Evolutionary conservation across 192 early-diverging fungal genomes (phyloP), one percentile per base, ranked within the genome.

Genomic region (Glomus cerebriforme): DNA sequence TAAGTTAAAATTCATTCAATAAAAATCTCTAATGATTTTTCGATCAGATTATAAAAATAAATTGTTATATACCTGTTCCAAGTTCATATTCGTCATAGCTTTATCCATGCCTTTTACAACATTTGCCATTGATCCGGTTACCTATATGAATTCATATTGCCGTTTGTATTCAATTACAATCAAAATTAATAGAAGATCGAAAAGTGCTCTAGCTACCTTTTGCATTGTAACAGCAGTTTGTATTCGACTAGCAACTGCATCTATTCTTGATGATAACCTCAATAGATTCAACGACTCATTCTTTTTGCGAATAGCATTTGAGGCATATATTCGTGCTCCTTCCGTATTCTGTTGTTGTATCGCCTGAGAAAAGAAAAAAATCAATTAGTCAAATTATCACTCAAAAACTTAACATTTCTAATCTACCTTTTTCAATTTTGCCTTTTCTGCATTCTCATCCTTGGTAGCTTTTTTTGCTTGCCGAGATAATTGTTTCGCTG

Each of bases 261-360:
- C 97, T 67, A 99, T 93, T 60, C 97, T 91, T 68, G 95, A 96
- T 29, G 93, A 86, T 70, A 99, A 88, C 68, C 93, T 87, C 37
- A 97, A 84, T 58, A 98, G 82, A 83, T 99, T 97, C 43, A 98
- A 86, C 3, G 91, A 77, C 82, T 98, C 97, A 81, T 95, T 98
- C 88, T 97, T 96, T 84, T 99, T 99, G 79, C 98, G 90, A 78
- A 99, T 99, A 22, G 95, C 96, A 80, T 98, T 97, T 34, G 95
- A 90, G 13, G 95, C 96, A 82, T 96, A 94, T 79, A 99, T 92
- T 78, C 93, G 92, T 13, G 98, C 97, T 8, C 95, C 93, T 81
- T 98, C 98, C 83, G 89, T 91, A 81, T 98, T 96, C 43, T 93
- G 92, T 83, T 93, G 90, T 86, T 96, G 93, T 77, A 99, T 96